phyloP scores from a whole-genome alignment of 2,329 filamentous ascomycete species.

The Fonsecaea erecta region DNA sequence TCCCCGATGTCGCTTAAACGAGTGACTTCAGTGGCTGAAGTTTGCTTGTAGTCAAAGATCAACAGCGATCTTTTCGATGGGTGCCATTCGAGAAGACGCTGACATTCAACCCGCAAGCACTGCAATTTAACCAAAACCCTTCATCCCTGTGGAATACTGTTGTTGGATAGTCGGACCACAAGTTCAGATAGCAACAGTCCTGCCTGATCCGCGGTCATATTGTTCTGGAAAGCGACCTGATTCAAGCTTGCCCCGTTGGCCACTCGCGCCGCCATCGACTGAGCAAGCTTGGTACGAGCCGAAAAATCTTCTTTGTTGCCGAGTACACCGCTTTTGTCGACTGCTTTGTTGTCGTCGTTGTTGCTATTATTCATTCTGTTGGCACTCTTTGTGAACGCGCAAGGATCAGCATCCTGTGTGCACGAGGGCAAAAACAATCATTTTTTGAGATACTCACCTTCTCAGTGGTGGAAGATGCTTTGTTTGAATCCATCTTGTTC shows the following conservation, averaged over 20 bases:
- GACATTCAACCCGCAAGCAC: no score
- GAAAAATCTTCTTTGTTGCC: neutral
- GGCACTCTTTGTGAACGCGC: neutral
- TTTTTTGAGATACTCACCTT: neutral
- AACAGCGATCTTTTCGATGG: no score
- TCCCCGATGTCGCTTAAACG: no score
- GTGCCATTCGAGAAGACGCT: no score
- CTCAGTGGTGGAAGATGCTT: neutral
- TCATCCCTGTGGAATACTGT: no score
- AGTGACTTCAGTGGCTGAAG: no score
- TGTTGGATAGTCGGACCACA: neutral
- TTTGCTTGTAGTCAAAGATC: no score
- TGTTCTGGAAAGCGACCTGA: neutral
- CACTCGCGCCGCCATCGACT: neutral
- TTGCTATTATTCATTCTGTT: neutral
- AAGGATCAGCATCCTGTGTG: neutral
- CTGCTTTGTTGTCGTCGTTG: no score
- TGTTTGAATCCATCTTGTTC: neutral
- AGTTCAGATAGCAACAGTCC: neutral
- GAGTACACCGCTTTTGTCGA: neutral
- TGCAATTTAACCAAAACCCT: no score
- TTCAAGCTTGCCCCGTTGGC: neutral
- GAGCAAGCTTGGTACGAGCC: neutral
- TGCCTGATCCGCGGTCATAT: constrained; percentile 9
- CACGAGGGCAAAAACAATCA: neutral